Evolutionary conservation across 164 flowering plant species (phyloP), one percentile per base, ranked within the genome.

Genomic region (Chimonanthus salicifolius): DNA sequence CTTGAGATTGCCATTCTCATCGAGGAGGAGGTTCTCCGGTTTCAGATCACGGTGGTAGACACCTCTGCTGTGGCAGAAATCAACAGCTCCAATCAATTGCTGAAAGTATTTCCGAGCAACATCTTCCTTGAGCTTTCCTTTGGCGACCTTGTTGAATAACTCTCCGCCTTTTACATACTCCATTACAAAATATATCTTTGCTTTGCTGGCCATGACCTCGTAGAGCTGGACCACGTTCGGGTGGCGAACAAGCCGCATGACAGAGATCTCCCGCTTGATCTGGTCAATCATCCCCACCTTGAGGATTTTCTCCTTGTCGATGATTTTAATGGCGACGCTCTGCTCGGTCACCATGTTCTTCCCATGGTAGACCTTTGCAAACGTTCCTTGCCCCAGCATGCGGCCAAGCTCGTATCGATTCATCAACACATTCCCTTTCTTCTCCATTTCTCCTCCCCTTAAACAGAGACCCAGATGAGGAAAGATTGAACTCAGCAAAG

Each of bases 31-130:
- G 72, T 83, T 83, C 75, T 83, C 85, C 1, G 83, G 85, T 50
- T 83, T 83, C 13, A 83, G 81, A 60, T 83, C 85, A 2, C 85
- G 75, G 78, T 80, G 85, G 76, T 80, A 83, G 58, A 83, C 85
- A 4, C 85, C 85, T n/a, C 82, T 68, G 74, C 85, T 80, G 50
- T 83, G 85, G 62, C 85, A 83, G 75, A 74, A 80, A 72, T 78
- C 82, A 15, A 81, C 72, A 2, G 83, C 80, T 4, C 77, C 75
- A 10, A 83, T 72, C 64, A 83, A 62, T 49, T 83, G 83, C 54
- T 80, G 83, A 58, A 83, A 83, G 67, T 80, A 78, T 48, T 74
- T 78, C 4, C 83, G 74, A 3, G 80, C 83, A 0, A 16, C 69
- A 9, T 80, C 82, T 51, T 82, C 85, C 69, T 78, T 76, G 10